Percentiles rank a stretch among this genome's conserved stretches.
phyloP scores from a whole-genome alignment of 108 stramenopile genomes.

The Cyclotella choctawhatcheeana region DNA sequence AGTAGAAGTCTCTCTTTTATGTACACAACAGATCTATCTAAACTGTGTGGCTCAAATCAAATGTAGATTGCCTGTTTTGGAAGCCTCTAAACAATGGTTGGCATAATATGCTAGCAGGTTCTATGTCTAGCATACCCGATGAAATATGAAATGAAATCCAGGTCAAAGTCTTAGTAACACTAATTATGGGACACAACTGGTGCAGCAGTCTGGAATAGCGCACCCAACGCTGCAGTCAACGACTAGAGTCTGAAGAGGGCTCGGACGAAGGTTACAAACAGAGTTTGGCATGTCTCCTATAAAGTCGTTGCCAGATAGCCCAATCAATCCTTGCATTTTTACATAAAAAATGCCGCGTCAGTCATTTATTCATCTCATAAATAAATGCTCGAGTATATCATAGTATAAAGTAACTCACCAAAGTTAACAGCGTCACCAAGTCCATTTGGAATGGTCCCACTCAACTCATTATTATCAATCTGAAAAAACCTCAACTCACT shows the following conservation, averaged over 20 bases:
- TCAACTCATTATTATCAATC: conserved; percentile 64
- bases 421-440: conserved; percentile 22
- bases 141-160: not conserved
- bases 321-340: conserved; percentile 20
- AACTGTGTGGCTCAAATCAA: not conserved
- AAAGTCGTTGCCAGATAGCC: conserved; percentile 25
- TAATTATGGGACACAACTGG: conserved; percentile 17
- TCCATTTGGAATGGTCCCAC: conserved; percentile 59
- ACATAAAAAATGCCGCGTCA: not conserved
- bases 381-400: too few relatives aligned
- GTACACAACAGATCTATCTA: not conserved
- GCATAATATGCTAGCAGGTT: not conserved
- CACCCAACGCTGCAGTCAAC: conserved; percentile 24
- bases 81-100: not conserved
- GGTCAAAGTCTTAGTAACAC: not conserved
- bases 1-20: not conserved
- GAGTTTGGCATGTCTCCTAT: conserved; percentile 14
- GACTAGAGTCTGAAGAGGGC: conserved; percentile 31
- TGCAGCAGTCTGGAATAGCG: conserved; percentile 33
- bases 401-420: conserved; percentile 9
- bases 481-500: conserved; percentile 63
- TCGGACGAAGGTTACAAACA: conserved; percentile 29
- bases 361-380: not conserved
- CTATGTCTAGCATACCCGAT: not conserved
- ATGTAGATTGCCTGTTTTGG: not conserved